Evolutionary conservation across 441 rosid genomes (phyloP).

Genomic region (Arabidopsis hybrid): DNA sequence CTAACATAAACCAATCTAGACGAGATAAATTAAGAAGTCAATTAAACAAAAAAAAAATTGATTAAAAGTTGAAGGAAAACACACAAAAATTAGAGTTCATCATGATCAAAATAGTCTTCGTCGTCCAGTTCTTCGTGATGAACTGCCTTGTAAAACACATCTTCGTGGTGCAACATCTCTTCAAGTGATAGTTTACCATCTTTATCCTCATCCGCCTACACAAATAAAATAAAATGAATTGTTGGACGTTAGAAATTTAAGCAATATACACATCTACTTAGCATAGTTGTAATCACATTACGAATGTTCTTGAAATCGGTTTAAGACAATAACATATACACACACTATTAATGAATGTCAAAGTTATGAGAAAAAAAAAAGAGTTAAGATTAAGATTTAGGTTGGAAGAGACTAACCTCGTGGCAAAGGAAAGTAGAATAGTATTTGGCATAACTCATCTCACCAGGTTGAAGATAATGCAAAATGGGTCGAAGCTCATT

Average conservation of each 20-base stretch:
- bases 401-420: slow-evolving; percentile 48
- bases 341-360: neutral
- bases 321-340: neutral
- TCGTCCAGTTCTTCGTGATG: slow-evolving; percentile 49
- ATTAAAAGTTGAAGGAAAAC: neutral
- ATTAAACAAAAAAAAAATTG: neutral
- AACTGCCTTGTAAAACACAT: slow-evolving; percentile 59
- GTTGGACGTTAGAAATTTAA: neutral
- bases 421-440: slow-evolving; percentile 59
- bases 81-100: slow-evolving; percentile 55
- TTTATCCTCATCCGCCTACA: slow-evolving; percentile 65
- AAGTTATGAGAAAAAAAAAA: neutral
- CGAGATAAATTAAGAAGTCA: slow-evolving; percentile 14
- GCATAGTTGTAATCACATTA: neutral
- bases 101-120: slow-evolving; percentile 53
- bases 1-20: slow-evolving; percentile 18
- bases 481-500: slow-evolving; percentile 66
- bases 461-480: slow-evolving; percentile 69
- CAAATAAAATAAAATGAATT: neutral
- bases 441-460: slow-evolving; percentile 61
- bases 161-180: slow-evolving; percentile 68
- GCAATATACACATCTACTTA: neutral
- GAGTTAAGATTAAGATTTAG: neutral
- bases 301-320: neutral
- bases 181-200: slow-evolving; percentile 62